Evolutionary conservation across 768 basidiomycete species (phyloP).

Genomic region (Hericium coralloides): DNA sequence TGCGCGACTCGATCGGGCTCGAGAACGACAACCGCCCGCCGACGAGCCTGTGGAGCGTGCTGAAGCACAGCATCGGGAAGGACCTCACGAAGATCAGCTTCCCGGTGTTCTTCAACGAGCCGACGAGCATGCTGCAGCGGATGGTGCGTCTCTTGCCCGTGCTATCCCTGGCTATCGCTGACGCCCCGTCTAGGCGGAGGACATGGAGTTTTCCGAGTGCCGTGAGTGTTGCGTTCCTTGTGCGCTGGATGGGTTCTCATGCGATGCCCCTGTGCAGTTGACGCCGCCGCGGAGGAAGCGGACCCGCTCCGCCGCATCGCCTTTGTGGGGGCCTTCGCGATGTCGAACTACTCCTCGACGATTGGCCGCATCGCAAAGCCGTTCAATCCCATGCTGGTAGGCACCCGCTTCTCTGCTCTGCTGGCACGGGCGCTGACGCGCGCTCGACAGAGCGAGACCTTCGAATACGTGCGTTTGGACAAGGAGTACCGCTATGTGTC

Average conservation of each 20-base stretch:
- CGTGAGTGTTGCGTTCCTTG: conserved; percentile 36
- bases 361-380: conserved; percentile 96
- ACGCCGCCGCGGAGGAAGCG: conserved; percentile 67
- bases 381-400: conserved; percentile 89
- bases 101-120: conserved; percentile 89
- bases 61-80: conserved; percentile 94
- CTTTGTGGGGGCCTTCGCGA: conserved; percentile 92
- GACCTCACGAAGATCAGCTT: conserved; percentile 94
- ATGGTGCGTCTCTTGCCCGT: conserved; percentile 46
- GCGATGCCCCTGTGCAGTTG: conserved; percentile 39
- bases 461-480: conserved; percentile 85
- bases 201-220: conserved; percentile 96
- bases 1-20: conserved; percentile 54
- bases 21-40: conserved; percentile 72
- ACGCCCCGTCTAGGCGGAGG: conserved; percentile 50
- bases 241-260: background rate
- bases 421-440: background rate
- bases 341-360: conserved; percentile 96
- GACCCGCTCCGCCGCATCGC: conserved; percentile 81
- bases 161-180: background rate
- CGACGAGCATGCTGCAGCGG: conserved; percentile 93
- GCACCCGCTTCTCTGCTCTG: conserved; percentile 19
- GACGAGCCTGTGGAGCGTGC: conserved; percentile 88
- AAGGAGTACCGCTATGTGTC: conserved; percentile 88
- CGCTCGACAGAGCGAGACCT: conserved; percentile 68